Conservation (phyloP, 2,329 filamentous ascomycete species). For the Diaporthe humulicola region DNA sequence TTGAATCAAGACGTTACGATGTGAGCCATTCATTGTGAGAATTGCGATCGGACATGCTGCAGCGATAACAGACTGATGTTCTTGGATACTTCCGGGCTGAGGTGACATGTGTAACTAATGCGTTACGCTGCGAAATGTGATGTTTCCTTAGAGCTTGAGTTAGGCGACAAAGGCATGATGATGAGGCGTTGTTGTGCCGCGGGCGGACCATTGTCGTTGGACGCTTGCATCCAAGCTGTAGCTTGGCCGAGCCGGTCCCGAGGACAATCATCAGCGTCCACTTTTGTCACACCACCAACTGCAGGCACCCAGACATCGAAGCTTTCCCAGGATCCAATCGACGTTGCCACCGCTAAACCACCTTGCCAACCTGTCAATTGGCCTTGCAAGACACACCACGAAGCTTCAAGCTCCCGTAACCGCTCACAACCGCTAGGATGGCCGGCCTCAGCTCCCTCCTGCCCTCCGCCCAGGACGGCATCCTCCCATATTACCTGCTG, state of each 20-base stretch:
- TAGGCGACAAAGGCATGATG: background rate
- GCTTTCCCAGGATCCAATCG: background rate
- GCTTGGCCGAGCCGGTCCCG: slow-evolving; percentile 9
- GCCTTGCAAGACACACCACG: background rate
- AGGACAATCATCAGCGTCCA: background rate
- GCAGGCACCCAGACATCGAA: background rate
- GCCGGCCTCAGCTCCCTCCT: slow-evolving; percentile 58
- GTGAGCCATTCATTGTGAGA: background rate
- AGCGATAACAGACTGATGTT: background rate
- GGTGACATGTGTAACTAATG: background rate
- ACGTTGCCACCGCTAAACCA: background rate
- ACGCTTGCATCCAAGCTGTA: background rate
- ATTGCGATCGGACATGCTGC: background rate
- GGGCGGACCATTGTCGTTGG: background rate
- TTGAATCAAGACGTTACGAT: background rate
- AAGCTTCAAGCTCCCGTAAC: background rate
- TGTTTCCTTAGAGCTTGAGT: background rate
- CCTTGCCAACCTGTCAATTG: background rate
- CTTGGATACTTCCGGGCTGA: background rate
- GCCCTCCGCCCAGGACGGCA: slow-evolving; percentile 64
- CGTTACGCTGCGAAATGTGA: background rate
- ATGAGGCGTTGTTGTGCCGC: background rate
- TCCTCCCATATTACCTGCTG: slow-evolving; percentile 71
- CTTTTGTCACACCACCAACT: slow-evolving; percentile 14
- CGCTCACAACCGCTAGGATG: slow-evolving; percentile 51